Evolutionary conservation across 2,329 filamentous ascomycete genomes (phyloP), one percentile per base, ranked within the genome.

Genomic region (Xylariaceae sp.): DNA sequence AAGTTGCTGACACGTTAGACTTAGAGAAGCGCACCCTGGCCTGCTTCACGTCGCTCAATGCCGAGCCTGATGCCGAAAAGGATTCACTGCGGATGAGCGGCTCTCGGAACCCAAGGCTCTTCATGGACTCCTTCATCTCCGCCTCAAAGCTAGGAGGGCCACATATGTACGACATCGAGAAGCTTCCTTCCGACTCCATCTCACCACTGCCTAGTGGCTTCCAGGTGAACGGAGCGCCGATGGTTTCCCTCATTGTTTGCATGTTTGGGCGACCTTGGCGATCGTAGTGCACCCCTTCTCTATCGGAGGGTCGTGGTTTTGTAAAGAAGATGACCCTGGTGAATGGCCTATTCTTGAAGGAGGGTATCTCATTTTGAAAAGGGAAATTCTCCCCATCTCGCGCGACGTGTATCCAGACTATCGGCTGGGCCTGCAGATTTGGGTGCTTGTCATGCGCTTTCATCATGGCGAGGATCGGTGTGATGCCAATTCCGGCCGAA

Each of bases 401-500:
- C 16, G 51, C 45, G 1, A 64, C 62, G 35, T 66, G 61, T 30
- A 65, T 57, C 62, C 62, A 64, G 18, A 64, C 26, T 3, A 58
- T 58, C 2, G 61, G 59, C 11, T 46, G 35, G 2, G n/a, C 15
- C 10, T 39, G 30, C 45, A 58, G 44, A 18, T 57, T 61, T 8
- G 58, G 50, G 41, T 65, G 63, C 9, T 18, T 30, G n/a, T 54
- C 57, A 41, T 66, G 63, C 7, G 57, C 60, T 41, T 62, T 61
- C 54, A 64, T 57, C 64, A 65, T 65, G 32, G 63, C 53, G 9
- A 64, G 55, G 32, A 64, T 47, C 11, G 64, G 62, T 9, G 62
- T 67, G 26, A 67, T 57, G 15, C 64, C 64, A 18, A 66, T 62
- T 8, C 63, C 63, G 1, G 64, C 63, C 7, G 64, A 63, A 21